phyloP scores from a whole-genome alignment of 306 rosid species.

The Malus sieversii region DNA sequence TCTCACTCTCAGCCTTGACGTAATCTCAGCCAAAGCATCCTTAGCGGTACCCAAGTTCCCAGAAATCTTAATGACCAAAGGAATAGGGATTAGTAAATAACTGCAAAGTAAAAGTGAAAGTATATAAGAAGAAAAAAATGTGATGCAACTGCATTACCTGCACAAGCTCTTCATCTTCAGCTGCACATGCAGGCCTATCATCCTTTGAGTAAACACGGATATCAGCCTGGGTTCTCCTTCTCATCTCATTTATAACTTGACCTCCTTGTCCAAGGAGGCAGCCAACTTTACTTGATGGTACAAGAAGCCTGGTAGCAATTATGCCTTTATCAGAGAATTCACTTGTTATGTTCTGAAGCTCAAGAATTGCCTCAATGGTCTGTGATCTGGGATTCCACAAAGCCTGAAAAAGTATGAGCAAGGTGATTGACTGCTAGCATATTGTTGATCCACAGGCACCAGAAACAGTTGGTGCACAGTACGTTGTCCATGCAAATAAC shows the following conservation, averaged over 20 bases:
- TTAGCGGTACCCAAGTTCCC: constrained; percentile 22
- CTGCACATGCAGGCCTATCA: constrained; percentile 28
- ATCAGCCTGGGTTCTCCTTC: constrained; percentile 29
- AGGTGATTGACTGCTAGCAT: constrained; percentile 8
- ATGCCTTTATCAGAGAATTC: constrained; percentile 23
- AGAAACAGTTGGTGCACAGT: neutral
- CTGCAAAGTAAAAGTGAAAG: neutral
- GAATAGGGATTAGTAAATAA: neutral
- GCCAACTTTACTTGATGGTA: constrained; percentile 28
- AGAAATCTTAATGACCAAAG: constrained; percentile 19
- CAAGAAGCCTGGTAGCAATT: constrained; percentile 27
- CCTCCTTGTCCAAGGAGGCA: constrained; percentile 44
- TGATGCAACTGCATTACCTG: constrained; percentile 12
- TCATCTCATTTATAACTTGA: constrained; percentile 31
- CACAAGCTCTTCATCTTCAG: constrained; percentile 35
- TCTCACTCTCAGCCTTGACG: constrained; percentile 34
- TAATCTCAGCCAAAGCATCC: constrained; percentile 34
- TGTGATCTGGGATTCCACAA: constrained; percentile 23
- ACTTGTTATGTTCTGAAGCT: constrained; percentile 27
- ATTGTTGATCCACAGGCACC: neutral
- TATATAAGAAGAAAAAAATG: neutral
- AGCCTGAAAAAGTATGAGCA: constrained; percentile 15
- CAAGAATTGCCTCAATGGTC: constrained; percentile 32
- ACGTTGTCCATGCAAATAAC: neutral
- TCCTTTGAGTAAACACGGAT: constrained; percentile 29